Percentiles rank a stretch among this genome's conserved stretches.
Conservation (phyloP, 139 green algal species). For the Micractinium sp. region DNA sequence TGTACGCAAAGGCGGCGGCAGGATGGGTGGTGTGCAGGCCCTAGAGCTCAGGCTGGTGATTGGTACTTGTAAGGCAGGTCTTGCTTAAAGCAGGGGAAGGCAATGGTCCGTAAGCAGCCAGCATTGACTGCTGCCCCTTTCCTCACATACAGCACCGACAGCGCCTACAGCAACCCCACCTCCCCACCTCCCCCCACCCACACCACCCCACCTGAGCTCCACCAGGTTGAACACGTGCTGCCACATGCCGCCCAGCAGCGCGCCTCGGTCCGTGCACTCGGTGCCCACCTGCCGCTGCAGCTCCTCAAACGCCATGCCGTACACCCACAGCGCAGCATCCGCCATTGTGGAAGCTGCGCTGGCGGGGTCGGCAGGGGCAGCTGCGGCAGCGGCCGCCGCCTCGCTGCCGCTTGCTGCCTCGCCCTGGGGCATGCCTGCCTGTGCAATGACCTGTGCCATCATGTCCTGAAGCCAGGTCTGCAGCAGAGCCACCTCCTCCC, state of each 20-base stretch:
- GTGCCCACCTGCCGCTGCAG: conserved; percentile 52
- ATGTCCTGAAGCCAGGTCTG: conserved; percentile 60
- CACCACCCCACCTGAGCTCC: background rate
- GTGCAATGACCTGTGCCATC: conserved; percentile 48
- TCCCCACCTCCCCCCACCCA: background rate
- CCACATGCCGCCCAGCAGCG: conserved; percentile 58
- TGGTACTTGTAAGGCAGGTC: too few species aligned
- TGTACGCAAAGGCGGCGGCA: background rate
- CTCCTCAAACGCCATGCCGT: conserved; percentile 62
- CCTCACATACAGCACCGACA: background rate
- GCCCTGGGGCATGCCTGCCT: background rate
- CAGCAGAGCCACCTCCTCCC: conserved; percentile 56
- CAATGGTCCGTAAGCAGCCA: background rate
- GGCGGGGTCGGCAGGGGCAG: background rate
- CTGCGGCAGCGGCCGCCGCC: background rate
- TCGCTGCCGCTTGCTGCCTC: background rate
- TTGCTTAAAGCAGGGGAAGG: too few species aligned
- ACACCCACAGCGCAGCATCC: conserved; percentile 61
- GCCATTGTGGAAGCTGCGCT: conserved; percentile 44
- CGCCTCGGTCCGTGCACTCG: conserved; percentile 60
- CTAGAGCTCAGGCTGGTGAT: too few species aligned
- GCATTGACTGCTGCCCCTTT: background rate
- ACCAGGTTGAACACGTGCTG: conserved; percentile 49
- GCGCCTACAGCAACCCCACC: too few species aligned
- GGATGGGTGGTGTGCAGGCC: background rate